Conservation (phyloP, 2,329 filamentous ascomycete species). For the Westerdykella ornata region DNA sequence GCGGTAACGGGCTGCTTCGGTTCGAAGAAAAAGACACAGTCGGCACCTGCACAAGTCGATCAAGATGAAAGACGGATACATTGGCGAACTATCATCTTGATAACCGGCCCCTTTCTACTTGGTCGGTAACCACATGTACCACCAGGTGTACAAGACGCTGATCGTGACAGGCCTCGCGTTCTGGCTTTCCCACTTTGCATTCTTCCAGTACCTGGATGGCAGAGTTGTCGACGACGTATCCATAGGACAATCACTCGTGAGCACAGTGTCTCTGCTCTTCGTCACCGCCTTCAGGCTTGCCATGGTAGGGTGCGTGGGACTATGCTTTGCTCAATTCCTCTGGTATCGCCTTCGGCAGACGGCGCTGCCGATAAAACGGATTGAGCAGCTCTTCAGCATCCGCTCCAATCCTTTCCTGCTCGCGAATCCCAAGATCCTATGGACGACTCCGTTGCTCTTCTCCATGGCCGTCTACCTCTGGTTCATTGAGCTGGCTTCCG, state of each 20-base stretch:
- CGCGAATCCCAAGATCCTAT: not conserved
- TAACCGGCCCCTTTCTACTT: not conserved
- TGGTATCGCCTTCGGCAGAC: conserved; percentile 4
- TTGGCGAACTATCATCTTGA: not conserved
- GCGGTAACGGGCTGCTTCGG: too few species aligned
- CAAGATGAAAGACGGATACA: not conserved
- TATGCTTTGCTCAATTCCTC: conserved; percentile 5
- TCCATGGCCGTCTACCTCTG: not conserved
- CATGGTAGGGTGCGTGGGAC: not conserved
- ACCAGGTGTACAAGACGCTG: not conserved
- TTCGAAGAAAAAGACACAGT: too few species aligned
- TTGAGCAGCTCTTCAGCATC: conserved; percentile 1
- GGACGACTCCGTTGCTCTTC: not conserved
- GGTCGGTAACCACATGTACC: not conserved
- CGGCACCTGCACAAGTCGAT: too few species aligned
- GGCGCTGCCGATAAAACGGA: not conserved
- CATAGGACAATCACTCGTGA: not conserved
- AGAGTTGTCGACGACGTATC: not conserved
- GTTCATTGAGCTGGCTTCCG: conserved; percentile 3
- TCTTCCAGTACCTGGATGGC: not conserved
- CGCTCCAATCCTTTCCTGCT: not conserved
- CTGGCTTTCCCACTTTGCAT: not conserved
- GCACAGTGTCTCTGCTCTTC: not conserved
- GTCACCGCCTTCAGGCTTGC: not conserved
- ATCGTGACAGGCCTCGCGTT: not conserved